Percentiles rank a stretch among this genome's conserved stretches.
phyloP scores from a whole-genome alignment of 352 stramenopile species.

The Phytophthora vignae region DNA sequence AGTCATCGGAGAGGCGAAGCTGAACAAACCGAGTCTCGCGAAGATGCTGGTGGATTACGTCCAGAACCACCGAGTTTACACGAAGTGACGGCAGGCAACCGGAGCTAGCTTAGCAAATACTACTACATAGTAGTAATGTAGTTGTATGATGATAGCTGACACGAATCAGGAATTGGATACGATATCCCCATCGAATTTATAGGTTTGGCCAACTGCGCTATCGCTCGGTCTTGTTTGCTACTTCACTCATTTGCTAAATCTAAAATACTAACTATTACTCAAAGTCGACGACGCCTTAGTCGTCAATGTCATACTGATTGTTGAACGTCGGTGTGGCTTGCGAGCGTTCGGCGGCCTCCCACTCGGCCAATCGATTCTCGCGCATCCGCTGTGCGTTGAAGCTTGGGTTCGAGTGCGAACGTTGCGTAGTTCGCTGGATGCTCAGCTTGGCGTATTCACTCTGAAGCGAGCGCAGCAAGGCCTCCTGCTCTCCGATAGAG shows the following conservation, averaged over 20 bases:
- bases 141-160: too few relatives aligned
- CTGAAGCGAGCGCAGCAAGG: slow-evolving; percentile 53
- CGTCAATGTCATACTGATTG: slow-evolving; percentile 34
- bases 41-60: slow-evolving; percentile 7
- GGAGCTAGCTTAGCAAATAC: too few relatives aligned
- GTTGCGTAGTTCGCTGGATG: slow-evolving; percentile 14
- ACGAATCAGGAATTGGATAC: too few relatives aligned
- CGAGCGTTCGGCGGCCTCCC: slow-evolving; percentile 21
- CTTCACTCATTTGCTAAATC: slow-evolving; percentile 21
- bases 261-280: slow-evolving; percentile 7
- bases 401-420: slow-evolving; percentile 27
- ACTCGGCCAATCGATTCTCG: slow-evolving; percentile 28
- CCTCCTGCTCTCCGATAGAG: slow-evolving; percentile 63
- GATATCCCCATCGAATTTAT: slow-evolving; percentile 23
- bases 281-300: slow-evolving; percentile 15
- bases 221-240: slow-evolving; percentile 6
- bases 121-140: too few relatives aligned
- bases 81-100: too few relatives aligned
- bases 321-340: slow-evolving; percentile 14
- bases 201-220: slow-evolving; percentile 6
- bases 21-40: not conserved
- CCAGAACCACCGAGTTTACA: slow-evolving; percentile 2
- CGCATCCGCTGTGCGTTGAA: slow-evolving; percentile 33
- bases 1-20: slow-evolving; percentile 4
- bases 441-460: slow-evolving; percentile 43